Evolutionary conservation across 2,329 filamentous ascomycete species (phyloP), one percentile per base, ranked within the genome.

Genomic region (Macrophomina phaseolina): DNA sequence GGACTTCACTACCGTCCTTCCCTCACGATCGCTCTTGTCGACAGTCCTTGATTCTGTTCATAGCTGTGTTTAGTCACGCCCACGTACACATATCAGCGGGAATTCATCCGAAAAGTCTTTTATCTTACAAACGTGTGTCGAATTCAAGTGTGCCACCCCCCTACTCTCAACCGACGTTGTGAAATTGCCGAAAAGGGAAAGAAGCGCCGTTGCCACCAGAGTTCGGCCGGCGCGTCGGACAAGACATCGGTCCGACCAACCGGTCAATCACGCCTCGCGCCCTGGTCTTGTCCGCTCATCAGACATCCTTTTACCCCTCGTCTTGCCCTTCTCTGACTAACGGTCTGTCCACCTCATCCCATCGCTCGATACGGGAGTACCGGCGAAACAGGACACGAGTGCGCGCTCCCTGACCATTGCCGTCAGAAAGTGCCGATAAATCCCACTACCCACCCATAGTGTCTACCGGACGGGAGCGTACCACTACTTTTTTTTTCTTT

Each of bases 171-270:
- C 32, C n/a, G 7, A 8, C 9, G 32, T 40, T 23, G 52, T 36
- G 7, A 12, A 18, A 55, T 55, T 40, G 23, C 52, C 52, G 11
- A 5, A 55, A 32, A 11, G 52, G 52, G 52, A 28, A 55, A 4
- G 4, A 55, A 40, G 16, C 18, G 18, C 18, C 53, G 36, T 42
- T 30, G 18, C 36, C 53, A 42, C 36, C 23, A 23, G 3, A 23
- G 23, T 40, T 42, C 36, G 14, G 42, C 38, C 55, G 55, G 40
- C 8, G 18, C 28, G 34, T 7, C 53, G 36, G 53, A 12, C 40
- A 46, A 34, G 40, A n/a, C 23, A 9, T 46, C 55, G 55, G 55
- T 60, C 55, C 55, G 55, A 48, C 55, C 38, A 30, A 12, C 38
- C 38, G 38, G 45, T 60, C 55, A 60, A 60, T 34, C 55, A 60